Conservation (phyloP, 2,329 filamentous ascomycete genomes). For the Anthostomella pinea region DNA sequence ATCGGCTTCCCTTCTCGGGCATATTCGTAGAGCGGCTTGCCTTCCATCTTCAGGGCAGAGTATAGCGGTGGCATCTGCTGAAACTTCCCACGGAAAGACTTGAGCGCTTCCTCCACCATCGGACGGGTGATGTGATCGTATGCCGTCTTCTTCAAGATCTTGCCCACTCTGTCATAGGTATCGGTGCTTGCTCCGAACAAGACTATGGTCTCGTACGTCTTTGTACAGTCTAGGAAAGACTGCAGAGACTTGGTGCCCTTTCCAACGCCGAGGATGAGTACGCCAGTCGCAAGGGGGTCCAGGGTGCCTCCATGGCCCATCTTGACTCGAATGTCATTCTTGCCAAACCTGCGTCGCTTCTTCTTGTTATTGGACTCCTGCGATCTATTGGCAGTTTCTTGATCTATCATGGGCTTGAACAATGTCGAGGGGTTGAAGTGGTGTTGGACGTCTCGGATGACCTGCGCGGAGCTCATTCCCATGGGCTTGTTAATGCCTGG, state of each 20-base stretch:
- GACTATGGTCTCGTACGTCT: conserved; percentile 86
- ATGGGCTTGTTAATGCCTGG: conserved; percentile 78
- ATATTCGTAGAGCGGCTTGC: conserved; percentile 94
- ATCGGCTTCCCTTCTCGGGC: conserved; percentile 85
- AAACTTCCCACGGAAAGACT: conserved; percentile 74
- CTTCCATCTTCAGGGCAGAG: conserved; percentile 88
- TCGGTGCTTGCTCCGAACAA: conserved; percentile 92
- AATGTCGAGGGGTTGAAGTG: conserved; percentile 77
- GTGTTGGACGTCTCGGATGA: conserved; percentile 81
- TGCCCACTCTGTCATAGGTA: conserved; percentile 84
- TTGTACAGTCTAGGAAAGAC: conserved; percentile 82
- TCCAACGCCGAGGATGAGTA: conserved; percentile 85
- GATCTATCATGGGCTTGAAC: conserved; percentile 74
- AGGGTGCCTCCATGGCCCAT: conserved; percentile 95
- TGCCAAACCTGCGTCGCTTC: conserved; percentile 54
- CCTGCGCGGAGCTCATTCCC: conserved; percentile 82
- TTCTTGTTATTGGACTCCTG: conserved; percentile 58
- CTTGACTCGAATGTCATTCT: conserved; percentile 71
- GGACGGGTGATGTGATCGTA: conserved; percentile 81
- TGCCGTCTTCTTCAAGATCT: conserved; percentile 70
- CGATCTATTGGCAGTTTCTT: conserved; percentile 54
- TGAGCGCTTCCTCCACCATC: conserved; percentile 72
- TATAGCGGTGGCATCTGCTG: conserved; percentile 91
- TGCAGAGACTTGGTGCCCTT: conserved; percentile 80
- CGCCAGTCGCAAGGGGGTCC: conserved; percentile 89